Conservation (phyloP, 768 basidiomycete species). For the Boletus rubroflammeus region DNA sequence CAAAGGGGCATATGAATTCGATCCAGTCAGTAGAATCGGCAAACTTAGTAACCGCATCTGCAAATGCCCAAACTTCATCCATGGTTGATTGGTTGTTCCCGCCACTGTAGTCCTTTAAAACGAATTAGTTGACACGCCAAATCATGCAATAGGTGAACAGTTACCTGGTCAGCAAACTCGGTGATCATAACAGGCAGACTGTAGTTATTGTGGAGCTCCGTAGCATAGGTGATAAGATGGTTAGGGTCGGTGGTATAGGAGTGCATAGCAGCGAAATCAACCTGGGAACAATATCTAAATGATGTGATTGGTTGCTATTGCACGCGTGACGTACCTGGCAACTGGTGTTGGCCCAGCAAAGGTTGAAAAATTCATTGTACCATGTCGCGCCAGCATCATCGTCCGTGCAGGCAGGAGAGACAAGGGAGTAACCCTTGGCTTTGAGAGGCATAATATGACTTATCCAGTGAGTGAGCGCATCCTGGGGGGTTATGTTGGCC, state of each 20-base stretch:
- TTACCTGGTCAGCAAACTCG: conserved; percentile 69
- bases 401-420: conserved; percentile 68
- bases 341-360: conserved; percentile 34
- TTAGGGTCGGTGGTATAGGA: conserved; percentile 55
- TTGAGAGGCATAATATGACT: conserved; percentile 55
- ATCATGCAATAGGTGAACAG: background rate
- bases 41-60: conserved; percentile 38
- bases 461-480: conserved; percentile 56
- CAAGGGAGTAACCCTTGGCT: conserved; percentile 50
- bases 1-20: conserved; percentile 51
- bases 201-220: conserved; percentile 44
- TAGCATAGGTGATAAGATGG: conserved; percentile 51
- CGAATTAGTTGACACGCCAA: background rate
- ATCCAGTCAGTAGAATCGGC: conserved; percentile 29
- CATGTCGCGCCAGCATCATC: conserved; percentile 56
- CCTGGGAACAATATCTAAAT: conserved; percentile 32
- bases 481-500: conserved; percentile 51
- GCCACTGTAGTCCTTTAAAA: conserved; percentile 50
- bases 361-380: conserved; percentile 58
- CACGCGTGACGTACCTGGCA: conserved; percentile 45
- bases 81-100: conserved; percentile 33
- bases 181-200: conserved; percentile 48
- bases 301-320: background rate
- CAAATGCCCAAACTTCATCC: conserved; percentile 43
- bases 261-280: conserved; percentile 60